Base-by-base conservation (phyloP, 192 early-diverging fungal genomes). In the Ambispora gerdemannii region DNA sequence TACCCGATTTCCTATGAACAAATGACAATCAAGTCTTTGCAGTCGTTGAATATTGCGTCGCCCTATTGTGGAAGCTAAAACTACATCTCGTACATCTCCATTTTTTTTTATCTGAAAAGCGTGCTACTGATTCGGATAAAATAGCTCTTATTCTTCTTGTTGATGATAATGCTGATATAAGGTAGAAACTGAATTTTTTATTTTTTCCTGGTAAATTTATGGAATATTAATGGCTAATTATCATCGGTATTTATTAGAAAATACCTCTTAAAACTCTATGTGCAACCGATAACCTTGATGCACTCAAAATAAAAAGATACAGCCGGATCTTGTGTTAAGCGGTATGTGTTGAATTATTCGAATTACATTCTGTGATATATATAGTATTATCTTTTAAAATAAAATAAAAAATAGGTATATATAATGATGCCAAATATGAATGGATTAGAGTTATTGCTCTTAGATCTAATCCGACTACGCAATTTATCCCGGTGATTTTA, bases 401-500 rank as follows among this genome's bases (percentile, higher is more conserved):
- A n/a, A n/a, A n/a, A n/a, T n/a, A n/a, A n/a, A n/a, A n/a, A n/a
- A n/a, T n/a, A n/a, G 24, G 7, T 76, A 72, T 82, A 86, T 73
- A 78, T 86, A 1, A 84, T 79, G 60, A 88, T 88, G 87, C 87
- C 87, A 0, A 79, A 81, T n/a, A 77, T 88, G 81, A 80, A 86
- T 70, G 87, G 87, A 3, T 80, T 81, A 32, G 78, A 79, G 15
- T 66, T 88, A 11, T 59, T 84, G 1, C 74, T 76, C 56, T 71
- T 58, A 71, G 82, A 19, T 56, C 43, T 24, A 47, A 79, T n/a
- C 52, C 65, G 11, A 61, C 60, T 4, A 78, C 78, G 8, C 74
- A 76, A 67, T 68, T 68, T 30, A 77, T 83, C 10, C 87, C 87
- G 15, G 73, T 88, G n/a, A 88, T 88, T 31, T 52, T 88, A 27